These are phyloP conservation scores for Colletotrichum filicis DNA, from an alignment of 2,329 filamentous ascomycete species.

Conservation along the genomic window DNA sequence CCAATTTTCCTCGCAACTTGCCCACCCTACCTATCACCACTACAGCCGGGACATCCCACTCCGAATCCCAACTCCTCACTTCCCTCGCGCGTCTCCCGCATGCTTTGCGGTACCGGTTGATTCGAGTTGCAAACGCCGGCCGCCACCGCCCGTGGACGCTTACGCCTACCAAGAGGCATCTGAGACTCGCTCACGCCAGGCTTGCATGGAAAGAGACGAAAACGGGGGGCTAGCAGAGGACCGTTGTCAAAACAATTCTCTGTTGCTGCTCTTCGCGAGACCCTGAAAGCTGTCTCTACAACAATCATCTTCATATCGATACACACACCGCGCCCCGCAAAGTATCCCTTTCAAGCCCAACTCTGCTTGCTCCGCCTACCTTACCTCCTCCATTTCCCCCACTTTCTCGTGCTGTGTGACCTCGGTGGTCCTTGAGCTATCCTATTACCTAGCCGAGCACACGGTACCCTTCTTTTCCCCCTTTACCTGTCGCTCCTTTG, in stretches of 20 bases:
- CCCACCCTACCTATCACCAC: conserved; percentile 11
- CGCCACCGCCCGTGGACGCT: conserved; percentile 5
- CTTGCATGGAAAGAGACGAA: conserved; percentile 21
- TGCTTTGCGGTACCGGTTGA: conserved; percentile 16
- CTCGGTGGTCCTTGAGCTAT: conserved; percentile 39
- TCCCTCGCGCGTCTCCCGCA: conserved; percentile 14
- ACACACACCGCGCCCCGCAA: conserved; percentile 31
- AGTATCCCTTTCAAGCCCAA: conserved; percentile 25
- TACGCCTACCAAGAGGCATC: conserved; percentile 1
- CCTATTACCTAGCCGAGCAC: conserved; percentile 19
- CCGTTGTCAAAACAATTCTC: not conserved
- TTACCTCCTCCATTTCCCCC: conserved; percentile 37
- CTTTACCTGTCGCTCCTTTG: conserved; percentile 6
- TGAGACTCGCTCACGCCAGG: conserved; percentile 14
- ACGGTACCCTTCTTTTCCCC: conserved; percentile 38
- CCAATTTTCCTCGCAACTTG: not conserved
- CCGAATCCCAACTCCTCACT: conserved; percentile 26
- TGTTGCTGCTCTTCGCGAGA: conserved; percentile 5
- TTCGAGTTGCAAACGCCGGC: conserved; percentile 11
- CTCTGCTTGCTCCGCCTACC: conserved; percentile 32
- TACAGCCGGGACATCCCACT: conserved; percentile 23
- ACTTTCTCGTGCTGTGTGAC: conserved; percentile 48
- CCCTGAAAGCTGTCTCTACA: conserved; percentile 2
- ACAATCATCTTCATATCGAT: conserved; percentile 18
- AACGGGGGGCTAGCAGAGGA: conserved; percentile 14